Base-by-base conservation (phyloP, 192 early-diverging fungal species). In the Podila epigama region DNA sequence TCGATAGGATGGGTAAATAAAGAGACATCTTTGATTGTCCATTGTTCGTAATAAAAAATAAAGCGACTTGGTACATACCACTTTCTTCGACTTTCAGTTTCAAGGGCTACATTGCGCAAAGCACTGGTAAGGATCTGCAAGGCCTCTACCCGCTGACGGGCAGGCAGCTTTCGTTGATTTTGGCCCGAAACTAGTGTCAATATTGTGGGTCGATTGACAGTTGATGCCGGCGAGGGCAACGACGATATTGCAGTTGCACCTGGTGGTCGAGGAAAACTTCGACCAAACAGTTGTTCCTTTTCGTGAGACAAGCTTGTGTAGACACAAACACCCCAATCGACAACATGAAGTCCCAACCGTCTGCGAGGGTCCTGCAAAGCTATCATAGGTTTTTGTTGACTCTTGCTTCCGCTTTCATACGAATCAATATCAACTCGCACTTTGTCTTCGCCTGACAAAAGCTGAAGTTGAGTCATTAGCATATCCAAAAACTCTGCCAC, bases 61-160 rank as follows among this genome's bases (percentile, higher is more conserved):
- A 28, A 34, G 15, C n/a, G 15, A 33, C 25, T n/a, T 32, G 15
- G 4, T 13, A 62, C 60, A 27, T 29, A 70, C 70, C 70, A 72
- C 44, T 72, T 55, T 25, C 54, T 72, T 34, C 42, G 28, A 39
- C 65, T 35, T 33, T 72, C 70, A 6, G 60, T 50, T 16, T 63
- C 59, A 8, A 72, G 29, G 1, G 60, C 61, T 4, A 48, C 54
- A 12, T 72, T 72, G 0, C 60, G 37, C 2, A 72, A 37, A 1
- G 61, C 58, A 22, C 42, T 62, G 2, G 70, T 72, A 15, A 72
- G 31, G 20, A 51, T 57, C 39, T 42, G 41, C 31, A 72, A 32
- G 13, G 70, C 61, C n/a, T 72, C 70, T 2, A 34, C 56, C 2
- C 27, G 50, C 28, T 68, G 22, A 0, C 3, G 11, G 29, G 50